A percentile compares a stretch with the other conserved stretches of the same genome.
Evolutionary conservation across 345 rosid species (phyloP).

Genomic region (Mercurialis annua): DNA sequence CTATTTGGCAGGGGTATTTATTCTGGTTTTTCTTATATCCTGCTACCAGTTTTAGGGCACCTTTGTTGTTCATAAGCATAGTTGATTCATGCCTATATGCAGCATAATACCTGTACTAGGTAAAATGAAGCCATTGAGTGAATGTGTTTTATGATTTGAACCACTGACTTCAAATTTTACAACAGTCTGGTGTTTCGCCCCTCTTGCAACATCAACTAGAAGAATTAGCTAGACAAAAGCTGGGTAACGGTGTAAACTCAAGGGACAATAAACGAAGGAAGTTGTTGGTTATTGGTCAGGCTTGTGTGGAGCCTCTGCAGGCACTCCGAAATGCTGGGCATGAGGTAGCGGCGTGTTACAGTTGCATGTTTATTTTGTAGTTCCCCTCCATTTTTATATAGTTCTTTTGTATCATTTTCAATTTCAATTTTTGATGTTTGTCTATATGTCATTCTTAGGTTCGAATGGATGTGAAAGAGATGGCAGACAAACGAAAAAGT

Average conservation of each 20-base stretch:
- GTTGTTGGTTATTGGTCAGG: slow-evolving; percentile 76
- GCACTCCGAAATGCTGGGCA: slow-evolving; percentile 69
- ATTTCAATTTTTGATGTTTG: background rate
- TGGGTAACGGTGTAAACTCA: slow-evolving; percentile 20
- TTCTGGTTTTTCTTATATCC: background rate
- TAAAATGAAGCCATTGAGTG: background rate
- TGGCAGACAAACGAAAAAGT: slow-evolving; percentile 50
- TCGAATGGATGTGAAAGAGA: slow-evolving; percentile 49
- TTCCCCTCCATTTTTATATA: background rate
- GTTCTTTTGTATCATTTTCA: background rate
- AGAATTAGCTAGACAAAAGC: slow-evolving; percentile 53
- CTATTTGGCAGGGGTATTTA: slow-evolving; percentile 82
- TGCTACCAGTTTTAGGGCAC: background rate
- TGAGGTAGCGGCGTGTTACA: slow-evolving; percentile 49
- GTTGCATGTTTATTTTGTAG: background rate
- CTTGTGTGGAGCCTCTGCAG: slow-evolving; percentile 89
- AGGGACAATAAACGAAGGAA: slow-evolving; percentile 51
- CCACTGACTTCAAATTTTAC: background rate
- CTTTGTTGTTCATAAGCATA: background rate
- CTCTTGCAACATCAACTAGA: slow-evolving; percentile 71
- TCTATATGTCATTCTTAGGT: slow-evolving; percentile 36
- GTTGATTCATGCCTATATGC: background rate
- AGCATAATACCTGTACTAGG: background rate
- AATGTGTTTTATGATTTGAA: background rate
- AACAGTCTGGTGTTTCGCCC: slow-evolving; percentile 73